A percentile compares a stretch with the other conserved stretches of the same genome.
Evolutionary conservation across 2,329 filamentous ascomycete genomes (phyloP).

Genomic region (Neobulgaria alba): DNA sequence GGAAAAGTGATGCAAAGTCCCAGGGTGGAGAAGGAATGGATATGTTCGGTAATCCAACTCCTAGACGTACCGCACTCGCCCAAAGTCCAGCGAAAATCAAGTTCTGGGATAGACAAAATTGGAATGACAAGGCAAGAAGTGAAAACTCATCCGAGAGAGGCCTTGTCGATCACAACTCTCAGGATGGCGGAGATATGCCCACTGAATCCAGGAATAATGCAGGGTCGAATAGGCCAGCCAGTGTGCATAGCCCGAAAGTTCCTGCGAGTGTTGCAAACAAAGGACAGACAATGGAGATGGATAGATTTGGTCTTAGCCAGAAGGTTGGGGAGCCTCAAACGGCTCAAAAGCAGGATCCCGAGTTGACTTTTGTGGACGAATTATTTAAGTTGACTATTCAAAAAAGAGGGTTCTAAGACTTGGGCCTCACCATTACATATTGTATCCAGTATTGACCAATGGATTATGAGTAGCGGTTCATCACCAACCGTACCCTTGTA

Average conservation of each 20-base stretch:
- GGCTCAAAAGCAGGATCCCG: not conserved
- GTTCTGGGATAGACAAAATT: not conserved
- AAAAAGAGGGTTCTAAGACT: not conserved
- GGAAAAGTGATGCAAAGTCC: not conserved
- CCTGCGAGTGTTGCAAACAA: not conserved
- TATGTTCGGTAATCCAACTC: constrained; percentile 1
- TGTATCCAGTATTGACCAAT: no score
- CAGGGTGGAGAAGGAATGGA: not conserved
- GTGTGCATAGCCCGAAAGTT: not conserved
- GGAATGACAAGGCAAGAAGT: not conserved
- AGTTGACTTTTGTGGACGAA: constrained; percentile 5
- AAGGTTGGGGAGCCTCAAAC: not conserved
- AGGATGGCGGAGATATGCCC: not conserved
- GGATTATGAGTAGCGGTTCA: no score
- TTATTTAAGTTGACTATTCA: constrained; percentile 4
- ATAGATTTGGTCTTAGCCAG: not conserved
- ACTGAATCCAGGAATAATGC: not conserved
- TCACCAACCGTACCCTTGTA: no score
- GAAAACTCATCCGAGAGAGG: constrained; percentile 12
- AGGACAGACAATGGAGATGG: not conserved
- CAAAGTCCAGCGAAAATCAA: not conserved
- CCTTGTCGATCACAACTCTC: constrained; percentile 10
- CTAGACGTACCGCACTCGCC: not conserved
- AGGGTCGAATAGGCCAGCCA: not conserved
- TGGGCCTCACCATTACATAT: no score